phyloP scores from a whole-genome alignment of 257 asterid species.

The Solanum verrucosum region DNA sequence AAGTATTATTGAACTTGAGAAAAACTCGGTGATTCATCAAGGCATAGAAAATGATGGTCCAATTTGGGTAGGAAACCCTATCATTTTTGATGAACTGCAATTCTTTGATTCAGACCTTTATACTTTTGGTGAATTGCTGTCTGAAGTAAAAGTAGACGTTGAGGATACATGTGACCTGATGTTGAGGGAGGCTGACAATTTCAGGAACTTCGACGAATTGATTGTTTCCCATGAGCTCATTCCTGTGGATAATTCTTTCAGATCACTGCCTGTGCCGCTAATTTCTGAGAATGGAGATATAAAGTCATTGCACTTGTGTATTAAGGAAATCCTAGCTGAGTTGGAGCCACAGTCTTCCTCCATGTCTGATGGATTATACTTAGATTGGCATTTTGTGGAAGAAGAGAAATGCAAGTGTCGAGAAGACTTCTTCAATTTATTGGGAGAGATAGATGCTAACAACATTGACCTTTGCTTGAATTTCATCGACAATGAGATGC shows the following conservation, averaged over 20 bases:
- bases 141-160: constrained; percentile 29
- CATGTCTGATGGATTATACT: constrained; percentile 71
- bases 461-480: constrained; percentile 24
- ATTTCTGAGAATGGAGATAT: constrained; percentile 29
- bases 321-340: constrained; percentile 42
- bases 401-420: constrained; percentile 35
- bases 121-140: constrained; percentile 33
- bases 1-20: constrained; percentile 36
- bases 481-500: constrained; percentile 27
- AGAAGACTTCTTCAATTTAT: constrained; percentile 31
- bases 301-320: constrained; percentile 31
- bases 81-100: constrained; percentile 43
- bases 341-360: constrained; percentile 54
- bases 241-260: constrained; percentile 61
- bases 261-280: constrained; percentile 77
- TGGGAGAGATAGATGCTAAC: constrained; percentile 42
- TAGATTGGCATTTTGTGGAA: constrained; percentile 78
- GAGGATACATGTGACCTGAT: constrained; percentile 51
- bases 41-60: constrained; percentile 20
- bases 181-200: constrained; percentile 58
- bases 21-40: constrained; percentile 16
- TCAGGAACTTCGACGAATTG: constrained; percentile 50
- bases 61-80: constrained; percentile 17
- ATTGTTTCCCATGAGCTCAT: constrained; percentile 76
- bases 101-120: constrained; percentile 41